Evolutionary conservation across 139 green algal species (phyloP).

Genomic region (Coelastrella sp.): DNA sequence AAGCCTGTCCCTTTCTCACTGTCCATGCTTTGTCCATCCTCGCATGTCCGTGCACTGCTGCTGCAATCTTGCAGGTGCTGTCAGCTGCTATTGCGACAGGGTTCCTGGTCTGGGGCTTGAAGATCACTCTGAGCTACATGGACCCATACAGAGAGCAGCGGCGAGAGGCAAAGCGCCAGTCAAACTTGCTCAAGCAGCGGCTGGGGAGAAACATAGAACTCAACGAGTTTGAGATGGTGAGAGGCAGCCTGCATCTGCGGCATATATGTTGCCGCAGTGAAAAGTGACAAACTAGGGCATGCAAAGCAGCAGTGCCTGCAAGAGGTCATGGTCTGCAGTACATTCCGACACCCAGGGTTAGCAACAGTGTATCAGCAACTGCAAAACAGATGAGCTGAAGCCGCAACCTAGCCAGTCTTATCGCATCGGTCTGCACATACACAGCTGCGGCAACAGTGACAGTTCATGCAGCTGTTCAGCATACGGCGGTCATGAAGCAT

Average conservation of each 20-base stretch:
- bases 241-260: not conserved
- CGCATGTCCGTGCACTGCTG: not conserved
- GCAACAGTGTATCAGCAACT: too few relatives aligned
- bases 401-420: too few relatives aligned
- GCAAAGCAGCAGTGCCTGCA: too few relatives aligned
- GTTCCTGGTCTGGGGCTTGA: slow-evolving; percentile 58
- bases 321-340: too few relatives aligned
- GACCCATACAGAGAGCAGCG: slow-evolving; percentile 70
- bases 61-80: slow-evolving; percentile 44
- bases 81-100: slow-evolving; percentile 51
- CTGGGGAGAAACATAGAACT: slow-evolving; percentile 64
- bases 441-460: too few relatives aligned
- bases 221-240: slow-evolving; percentile 73
- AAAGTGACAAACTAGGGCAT: too few relatives aligned
- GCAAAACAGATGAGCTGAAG: too few relatives aligned
- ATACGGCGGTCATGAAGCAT: too few relatives aligned
- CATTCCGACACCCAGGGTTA: too few relatives aligned
- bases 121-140: slow-evolving; percentile 63
- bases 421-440: too few relatives aligned
- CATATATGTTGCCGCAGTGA: too few relatives aligned
- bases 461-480: too few relatives aligned
- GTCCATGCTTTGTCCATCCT: not conserved
- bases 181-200: slow-evolving; percentile 51
- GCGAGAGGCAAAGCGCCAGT: slow-evolving; percentile 61
- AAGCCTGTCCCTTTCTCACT: not conserved